These are phyloP conservation scores for Pseudonitzschia pungens DNA, from an alignment of 108 stramenopile species.

Conservation along the genomic window DNA sequence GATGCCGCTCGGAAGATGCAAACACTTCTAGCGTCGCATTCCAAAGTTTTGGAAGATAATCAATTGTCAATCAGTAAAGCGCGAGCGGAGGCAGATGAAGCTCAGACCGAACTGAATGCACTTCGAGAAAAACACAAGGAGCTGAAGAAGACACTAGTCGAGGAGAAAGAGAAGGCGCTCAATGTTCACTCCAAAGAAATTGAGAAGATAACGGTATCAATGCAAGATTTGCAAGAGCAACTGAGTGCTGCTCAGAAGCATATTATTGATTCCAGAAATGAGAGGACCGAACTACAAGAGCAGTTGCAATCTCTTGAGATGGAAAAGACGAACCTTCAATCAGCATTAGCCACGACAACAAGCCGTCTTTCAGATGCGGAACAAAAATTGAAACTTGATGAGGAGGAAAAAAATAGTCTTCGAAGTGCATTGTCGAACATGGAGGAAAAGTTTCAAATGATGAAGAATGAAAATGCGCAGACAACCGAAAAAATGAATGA, in stretches of 20 bases:
- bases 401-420: neutral
- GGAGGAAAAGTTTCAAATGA: neutral
- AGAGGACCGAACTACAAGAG: neutral
- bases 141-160: neutral
- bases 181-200: neutral
- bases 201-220: neutral
- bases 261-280: neutral
- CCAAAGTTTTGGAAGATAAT: neutral
- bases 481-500: neutral
- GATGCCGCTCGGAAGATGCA: neutral
- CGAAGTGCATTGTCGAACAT: neutral
- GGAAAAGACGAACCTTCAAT: neutral
- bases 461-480: constrained; percentile 3
- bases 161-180: neutral
- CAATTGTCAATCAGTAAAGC: neutral
- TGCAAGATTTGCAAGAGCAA: neutral
- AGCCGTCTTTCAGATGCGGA: neutral
- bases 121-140: constrained; percentile 1
- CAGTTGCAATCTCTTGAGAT: neutral
- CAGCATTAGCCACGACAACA: neutral
- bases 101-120: neutral
- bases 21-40: neutral
- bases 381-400: neutral
- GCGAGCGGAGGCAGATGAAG: neutral
- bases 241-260: neutral